Percentiles rank a stretch among this genome's conserved stretches.
Conservation (phyloP, 2,329 filamentous ascomycete genomes). For the Microdochium bolleyi region DNA sequence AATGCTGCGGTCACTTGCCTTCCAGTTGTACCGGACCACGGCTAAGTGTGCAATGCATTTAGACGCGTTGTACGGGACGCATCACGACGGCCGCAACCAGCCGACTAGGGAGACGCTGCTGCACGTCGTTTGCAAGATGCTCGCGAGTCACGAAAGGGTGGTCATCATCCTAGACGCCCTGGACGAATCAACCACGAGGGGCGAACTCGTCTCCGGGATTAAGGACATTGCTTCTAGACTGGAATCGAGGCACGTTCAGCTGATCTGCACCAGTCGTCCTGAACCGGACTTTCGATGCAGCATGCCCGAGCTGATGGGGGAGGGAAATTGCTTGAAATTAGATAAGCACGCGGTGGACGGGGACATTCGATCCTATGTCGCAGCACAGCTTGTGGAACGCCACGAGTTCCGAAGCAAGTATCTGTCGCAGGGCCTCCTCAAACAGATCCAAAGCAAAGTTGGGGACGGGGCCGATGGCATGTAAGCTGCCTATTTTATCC, state of each 20-base stretch:
- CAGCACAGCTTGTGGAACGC: slow-evolving; percentile 6
- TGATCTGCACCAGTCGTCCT: slow-evolving; percentile 10
- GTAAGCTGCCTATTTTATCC: slow-evolving; percentile 10
- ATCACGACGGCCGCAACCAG: slow-evolving; percentile 11
- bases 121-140: slow-evolving; percentile 10
- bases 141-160: slow-evolving; percentile 5
- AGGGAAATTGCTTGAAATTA: slow-evolving; percentile 8
- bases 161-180: slow-evolving; percentile 13
- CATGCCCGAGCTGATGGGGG: slow-evolving; percentile 4
- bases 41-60: not conserved
- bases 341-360: slow-evolving; percentile 8
- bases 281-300: slow-evolving; percentile 8
- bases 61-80: slow-evolving; percentile 6
- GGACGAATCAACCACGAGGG: slow-evolving; percentile 11
- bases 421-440: slow-evolving; percentile 5
- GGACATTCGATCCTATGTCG: slow-evolving; percentile 9
- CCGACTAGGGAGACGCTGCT: slow-evolving; percentile 15
- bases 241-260: slow-evolving; percentile 2
- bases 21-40: slow-evolving; percentile 10
- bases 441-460: slow-evolving; percentile 5
- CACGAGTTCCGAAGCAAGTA: slow-evolving; percentile 8
- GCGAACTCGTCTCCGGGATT: slow-evolving; percentile 11
- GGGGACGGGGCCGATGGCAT: slow-evolving; percentile 17
- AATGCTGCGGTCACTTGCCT: slow-evolving; percentile 7
- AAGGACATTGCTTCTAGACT: slow-evolving; percentile 1